These are phyloP conservation scores for Ganoderma multipileum DNA, from an alignment of 1,284 basidiomycete species.

Conservation along the genomic window DNA sequence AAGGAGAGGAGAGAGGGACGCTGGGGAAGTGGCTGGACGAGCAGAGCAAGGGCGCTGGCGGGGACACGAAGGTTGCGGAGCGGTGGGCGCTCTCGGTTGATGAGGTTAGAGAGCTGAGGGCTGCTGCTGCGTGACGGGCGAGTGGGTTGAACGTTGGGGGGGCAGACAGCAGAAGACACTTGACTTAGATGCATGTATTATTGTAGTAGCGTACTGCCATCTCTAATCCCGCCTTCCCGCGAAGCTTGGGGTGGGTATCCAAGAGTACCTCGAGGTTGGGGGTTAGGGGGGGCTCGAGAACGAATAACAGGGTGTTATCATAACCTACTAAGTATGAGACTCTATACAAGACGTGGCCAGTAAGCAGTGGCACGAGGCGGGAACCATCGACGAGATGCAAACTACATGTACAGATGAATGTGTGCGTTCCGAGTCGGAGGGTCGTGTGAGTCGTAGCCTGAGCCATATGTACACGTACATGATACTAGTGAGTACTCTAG, in stretches of 20 bases:
- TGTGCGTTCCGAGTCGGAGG: background rate
- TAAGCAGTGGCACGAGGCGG: background rate
- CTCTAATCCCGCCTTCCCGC: background rate
- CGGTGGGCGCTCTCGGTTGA: constrained; percentile 36
- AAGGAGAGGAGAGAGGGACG: constrained; percentile 48
- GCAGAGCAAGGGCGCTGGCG: constrained; percentile 31
- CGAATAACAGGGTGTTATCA: background rate
- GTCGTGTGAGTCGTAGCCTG: background rate
- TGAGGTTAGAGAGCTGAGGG: constrained; percentile 32
- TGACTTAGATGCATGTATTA: background rate
- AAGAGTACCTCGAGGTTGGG: background rate
- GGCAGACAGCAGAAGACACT: background rate
- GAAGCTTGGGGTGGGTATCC: background rate
- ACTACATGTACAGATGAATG: background rate
- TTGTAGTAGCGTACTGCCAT: background rate
- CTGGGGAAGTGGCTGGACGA: constrained; percentile 45
- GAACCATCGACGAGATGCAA: background rate
- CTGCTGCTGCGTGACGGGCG: constrained; percentile 14
- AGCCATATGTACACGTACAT: background rate
- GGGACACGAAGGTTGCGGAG: constrained; percentile 32
- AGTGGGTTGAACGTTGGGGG: background rate
- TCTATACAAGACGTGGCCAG: background rate
- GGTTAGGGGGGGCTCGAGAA: background rate
- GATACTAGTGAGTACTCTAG: background rate
- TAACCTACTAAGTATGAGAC: background rate